Conservation (phyloP, 495 filamentous ascomycete species). For the Astrothelium macrocarpum region DNA sequence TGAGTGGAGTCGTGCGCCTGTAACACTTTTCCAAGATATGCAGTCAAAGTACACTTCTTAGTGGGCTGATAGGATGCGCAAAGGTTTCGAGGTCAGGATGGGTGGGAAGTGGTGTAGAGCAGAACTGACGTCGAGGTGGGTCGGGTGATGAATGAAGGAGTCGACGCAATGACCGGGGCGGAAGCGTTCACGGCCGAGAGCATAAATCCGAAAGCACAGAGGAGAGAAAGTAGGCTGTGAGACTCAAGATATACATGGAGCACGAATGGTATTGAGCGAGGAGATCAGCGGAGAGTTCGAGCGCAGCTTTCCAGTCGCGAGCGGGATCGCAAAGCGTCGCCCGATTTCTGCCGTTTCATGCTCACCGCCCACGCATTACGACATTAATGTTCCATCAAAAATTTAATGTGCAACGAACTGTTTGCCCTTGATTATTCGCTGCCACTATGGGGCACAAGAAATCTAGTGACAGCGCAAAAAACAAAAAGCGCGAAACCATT, state of each 20-base stretch:
- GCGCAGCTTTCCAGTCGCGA: conserved; percentile 5
- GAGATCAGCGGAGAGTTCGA: neutral
- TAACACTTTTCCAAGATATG: neutral
- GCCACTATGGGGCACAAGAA: neutral
- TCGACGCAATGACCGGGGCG: neutral
- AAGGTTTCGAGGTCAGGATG: neutral
- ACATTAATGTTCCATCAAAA: neutral
- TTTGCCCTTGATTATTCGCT: neutral
- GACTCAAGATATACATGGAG: neutral
- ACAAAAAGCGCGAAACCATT: neutral
- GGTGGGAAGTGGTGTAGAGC: neutral
- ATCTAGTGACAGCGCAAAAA: neutral
- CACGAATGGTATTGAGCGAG: neutral
- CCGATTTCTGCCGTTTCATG: neutral
- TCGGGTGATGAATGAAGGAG: neutral
- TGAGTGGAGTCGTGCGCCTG: neutral
- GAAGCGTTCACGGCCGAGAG: neutral
- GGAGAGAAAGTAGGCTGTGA: neutral
- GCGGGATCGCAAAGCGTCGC: conserved; percentile 1
- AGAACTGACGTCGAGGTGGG: neutral
- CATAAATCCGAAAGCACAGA: no score
- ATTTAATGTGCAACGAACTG: neutral
- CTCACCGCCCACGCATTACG: neutral
- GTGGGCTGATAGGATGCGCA: neutral
- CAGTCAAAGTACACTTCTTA: neutral